Evolutionary conservation across 73 alveolate species (phyloP).

Genomic region (Stentor coeruleus): DNA sequence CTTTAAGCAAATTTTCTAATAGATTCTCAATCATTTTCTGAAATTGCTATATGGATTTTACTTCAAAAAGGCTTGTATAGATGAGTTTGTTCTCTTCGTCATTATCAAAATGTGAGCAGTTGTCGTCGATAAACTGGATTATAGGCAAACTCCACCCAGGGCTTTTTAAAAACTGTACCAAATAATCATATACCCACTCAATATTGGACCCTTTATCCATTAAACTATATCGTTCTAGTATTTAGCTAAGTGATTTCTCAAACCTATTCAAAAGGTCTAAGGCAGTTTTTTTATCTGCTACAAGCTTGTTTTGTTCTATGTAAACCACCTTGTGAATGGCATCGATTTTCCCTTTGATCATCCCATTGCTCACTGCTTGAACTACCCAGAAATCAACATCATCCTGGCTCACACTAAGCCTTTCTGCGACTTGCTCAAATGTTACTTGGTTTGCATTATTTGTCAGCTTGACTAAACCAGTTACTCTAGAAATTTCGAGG

Average conservation of each 20-base stretch:
- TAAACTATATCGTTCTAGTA: not conserved
- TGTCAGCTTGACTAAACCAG: not conserved
- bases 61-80: conserved; percentile 59
- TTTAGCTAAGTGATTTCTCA: no score
- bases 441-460: not conserved
- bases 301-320: not conserved
- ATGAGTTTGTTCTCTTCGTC: conserved; percentile 84
- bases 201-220: not conserved
- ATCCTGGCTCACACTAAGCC: not conserved
- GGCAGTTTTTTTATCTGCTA: not conserved
- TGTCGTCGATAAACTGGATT: conserved; percentile 59
- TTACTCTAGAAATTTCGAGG: not conserved
- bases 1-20: conserved; percentile 65
- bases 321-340: not conserved
- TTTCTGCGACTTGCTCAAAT: not conserved
- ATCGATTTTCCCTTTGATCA: not conserved
- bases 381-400: not conserved
- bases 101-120: conserved; percentile 78
- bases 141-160: conserved; percentile 77
- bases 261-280: no score
- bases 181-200: conserved; percentile 66
- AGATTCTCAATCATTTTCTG: conserved; percentile 74
- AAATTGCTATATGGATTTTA: no score
- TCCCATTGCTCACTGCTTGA: not conserved
- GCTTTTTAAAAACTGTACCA: conserved; percentile 49